Evolutionary conservation across 1,284 basidiomycete genomes (phyloP).

Genomic region (Fomitopsis betulina): DNA sequence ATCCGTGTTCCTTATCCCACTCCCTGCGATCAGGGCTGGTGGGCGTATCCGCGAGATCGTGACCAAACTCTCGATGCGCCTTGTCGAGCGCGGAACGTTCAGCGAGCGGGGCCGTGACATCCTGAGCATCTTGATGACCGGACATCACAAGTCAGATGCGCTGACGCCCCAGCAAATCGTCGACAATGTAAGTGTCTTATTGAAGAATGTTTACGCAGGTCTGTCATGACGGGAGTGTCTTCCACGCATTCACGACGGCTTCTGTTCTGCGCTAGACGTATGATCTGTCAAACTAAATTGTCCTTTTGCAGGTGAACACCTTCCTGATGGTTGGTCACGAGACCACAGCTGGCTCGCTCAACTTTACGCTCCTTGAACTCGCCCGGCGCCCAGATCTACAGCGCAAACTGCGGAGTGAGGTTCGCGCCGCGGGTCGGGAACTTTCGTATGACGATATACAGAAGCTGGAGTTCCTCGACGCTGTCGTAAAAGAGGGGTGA

Average conservation of each 20-base stretch:
- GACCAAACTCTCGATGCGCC: slow-evolving; percentile 17
- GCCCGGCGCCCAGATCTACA: slow-evolving; percentile 44
- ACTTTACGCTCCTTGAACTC: slow-evolving; percentile 39
- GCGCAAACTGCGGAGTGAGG: slow-evolving; percentile 46
- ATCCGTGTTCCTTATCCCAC: slow-evolving; percentile 17
- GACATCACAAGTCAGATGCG: slow-evolving; percentile 12
- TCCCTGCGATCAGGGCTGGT: slow-evolving; percentile 20
- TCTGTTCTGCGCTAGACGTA: background rate
- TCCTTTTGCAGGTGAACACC: slow-evolving; percentile 15
- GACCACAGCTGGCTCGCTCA: slow-evolving; percentile 27
- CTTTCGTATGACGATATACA: slow-evolving; percentile 42
- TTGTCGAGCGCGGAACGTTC: slow-evolving; percentile 16
- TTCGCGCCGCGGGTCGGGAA: slow-evolving; percentile 24
- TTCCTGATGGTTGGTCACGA: slow-evolving; percentile 31
- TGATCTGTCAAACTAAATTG: background rate
- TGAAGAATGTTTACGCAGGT: background rate
- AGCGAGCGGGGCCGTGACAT: slow-evolving; percentile 20
- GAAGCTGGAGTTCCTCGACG: slow-evolving; percentile 47
- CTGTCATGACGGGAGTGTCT: too few relatives aligned
- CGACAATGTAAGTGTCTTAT: slow-evolving; percentile 15
- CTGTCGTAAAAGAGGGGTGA: slow-evolving; percentile 34
- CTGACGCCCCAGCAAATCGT: slow-evolving; percentile 24
- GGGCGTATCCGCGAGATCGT: slow-evolving; percentile 22
- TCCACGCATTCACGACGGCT: background rate
- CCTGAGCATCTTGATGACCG: slow-evolving; percentile 20